Conservation (phyloP, 805 yeast genomes). For the Yarrowia phangngaensis region DNA sequence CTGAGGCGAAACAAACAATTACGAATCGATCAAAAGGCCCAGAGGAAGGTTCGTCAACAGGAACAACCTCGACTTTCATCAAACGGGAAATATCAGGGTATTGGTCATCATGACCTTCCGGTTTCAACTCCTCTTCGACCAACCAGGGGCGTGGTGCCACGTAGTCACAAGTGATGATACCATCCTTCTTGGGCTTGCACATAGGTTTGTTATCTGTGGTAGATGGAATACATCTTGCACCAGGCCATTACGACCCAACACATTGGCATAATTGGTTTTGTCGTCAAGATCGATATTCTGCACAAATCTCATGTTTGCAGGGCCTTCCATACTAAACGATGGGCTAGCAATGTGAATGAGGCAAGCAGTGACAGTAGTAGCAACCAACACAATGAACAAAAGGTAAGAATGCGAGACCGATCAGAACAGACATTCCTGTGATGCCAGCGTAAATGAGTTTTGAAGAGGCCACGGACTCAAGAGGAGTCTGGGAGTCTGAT, state of each 20-base stretch:
- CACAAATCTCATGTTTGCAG: conserved; percentile 67
- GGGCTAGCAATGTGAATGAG: conserved; percentile 36
- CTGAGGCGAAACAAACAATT: no score
- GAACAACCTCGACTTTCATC: conserved; percentile 3
- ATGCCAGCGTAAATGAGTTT: conserved; percentile 41
- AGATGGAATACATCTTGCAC: conserved; percentile 32
- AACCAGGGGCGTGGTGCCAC: conserved; percentile 50
- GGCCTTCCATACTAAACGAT: conserved; percentile 62
- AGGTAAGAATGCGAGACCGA: conserved; percentile 57
- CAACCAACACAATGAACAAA: conserved; percentile 50
- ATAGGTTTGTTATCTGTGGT: neutral
- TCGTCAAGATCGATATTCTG: conserved; percentile 54
- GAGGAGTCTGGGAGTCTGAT: conserved; percentile 69
- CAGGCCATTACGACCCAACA: conserved; percentile 23
- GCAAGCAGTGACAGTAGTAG: conserved; percentile 42
- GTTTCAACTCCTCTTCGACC: conserved; percentile 38
- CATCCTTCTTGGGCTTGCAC: conserved; percentile 46
- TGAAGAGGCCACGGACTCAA: conserved; percentile 55
- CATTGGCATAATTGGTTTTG: conserved; percentile 32
- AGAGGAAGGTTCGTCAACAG: conserved; percentile 12
- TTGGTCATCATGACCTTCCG: conserved; percentile 34
- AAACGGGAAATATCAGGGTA: conserved; percentile 37
- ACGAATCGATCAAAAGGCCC: conserved; percentile 45
- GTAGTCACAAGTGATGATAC: conserved; percentile 53
- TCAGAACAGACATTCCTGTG: conserved; percentile 39